Percentiles rank a stretch among this genome's conserved stretches.
phyloP scores from a whole-genome alignment of 129 eudicot species.

The Saposhnikovia divaricata region DNA sequence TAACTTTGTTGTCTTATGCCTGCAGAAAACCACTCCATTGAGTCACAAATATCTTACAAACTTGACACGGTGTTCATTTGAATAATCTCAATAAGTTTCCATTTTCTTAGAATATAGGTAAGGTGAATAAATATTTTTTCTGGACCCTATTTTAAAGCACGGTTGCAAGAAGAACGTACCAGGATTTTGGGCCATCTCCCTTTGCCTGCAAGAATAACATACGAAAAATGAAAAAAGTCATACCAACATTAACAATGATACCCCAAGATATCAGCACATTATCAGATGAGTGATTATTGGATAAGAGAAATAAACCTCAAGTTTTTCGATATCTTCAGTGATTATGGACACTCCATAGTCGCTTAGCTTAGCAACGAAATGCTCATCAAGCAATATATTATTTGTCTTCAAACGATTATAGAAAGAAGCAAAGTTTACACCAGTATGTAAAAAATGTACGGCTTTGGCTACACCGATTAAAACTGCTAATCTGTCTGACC shows the following conservation, averaged over 20 bases:
- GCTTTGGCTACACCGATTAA: constrained; percentile 82
- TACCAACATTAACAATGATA: not conserved
- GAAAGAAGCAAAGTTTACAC: constrained; percentile 61
- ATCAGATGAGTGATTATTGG: constrained; percentile 6
- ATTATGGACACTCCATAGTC: constrained; percentile 85
- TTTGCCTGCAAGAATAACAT: constrained; percentile 36
- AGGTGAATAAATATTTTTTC: not conserved
- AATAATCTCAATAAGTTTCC: not conserved
- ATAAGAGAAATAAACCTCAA: constrained; percentile 32
- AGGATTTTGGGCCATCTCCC: constrained; percentile 55
- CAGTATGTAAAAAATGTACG: constrained; percentile 80
- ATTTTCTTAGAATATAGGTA: not conserved
- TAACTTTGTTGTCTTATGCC: constrained; percentile 55
- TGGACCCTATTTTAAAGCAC: not conserved
- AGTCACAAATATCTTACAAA: not conserved
- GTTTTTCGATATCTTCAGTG: constrained; percentile 57
- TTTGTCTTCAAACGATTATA: constrained; percentile 62
- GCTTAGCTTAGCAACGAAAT: constrained; percentile 77
- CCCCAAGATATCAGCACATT: constrained; percentile 5
- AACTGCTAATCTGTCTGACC: constrained; percentile 77
- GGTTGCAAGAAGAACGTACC: constrained; percentile 29
- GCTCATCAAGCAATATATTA: constrained; percentile 77
- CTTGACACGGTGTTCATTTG: not conserved
- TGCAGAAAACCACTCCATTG: constrained; percentile 17
- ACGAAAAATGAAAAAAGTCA: not conserved